Conservation (phyloP, 2,329 filamentous ascomycete species). For the Cryphonectria radicalis region DNA sequence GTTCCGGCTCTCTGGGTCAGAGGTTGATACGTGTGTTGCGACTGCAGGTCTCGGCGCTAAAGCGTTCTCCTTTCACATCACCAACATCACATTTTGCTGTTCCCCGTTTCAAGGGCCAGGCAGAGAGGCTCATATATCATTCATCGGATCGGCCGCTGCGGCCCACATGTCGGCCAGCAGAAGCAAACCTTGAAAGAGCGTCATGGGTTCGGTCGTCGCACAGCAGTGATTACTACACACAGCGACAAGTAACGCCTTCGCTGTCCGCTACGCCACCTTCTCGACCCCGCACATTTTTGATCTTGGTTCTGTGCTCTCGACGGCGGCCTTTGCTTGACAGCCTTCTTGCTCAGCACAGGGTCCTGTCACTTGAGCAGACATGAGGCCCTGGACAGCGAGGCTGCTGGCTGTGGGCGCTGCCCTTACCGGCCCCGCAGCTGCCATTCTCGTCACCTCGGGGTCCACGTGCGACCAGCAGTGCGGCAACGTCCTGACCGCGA, state of each 20-base stretch:
- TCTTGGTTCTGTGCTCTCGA: not conserved
- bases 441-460: conserved; percentile 48
- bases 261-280: conserved; percentile 5
- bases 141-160: conserved; percentile 14
- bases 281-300: conserved; percentile 23
- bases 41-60: conserved; percentile 24
- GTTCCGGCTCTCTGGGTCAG: conserved; percentile 4
- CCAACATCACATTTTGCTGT: conserved; percentile 9
- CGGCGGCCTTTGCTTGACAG: not conserved
- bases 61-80: conserved; percentile 17
- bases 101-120: not conserved
- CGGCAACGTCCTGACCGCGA: conserved; percentile 56
- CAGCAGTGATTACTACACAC: conserved; percentile 18
- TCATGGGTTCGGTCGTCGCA: conserved; percentile 23
- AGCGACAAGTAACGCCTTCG: conserved; percentile 17
- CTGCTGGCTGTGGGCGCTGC: conserved; percentile 26
- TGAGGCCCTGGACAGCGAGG: conserved; percentile 27
- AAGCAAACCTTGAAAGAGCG: not conserved
- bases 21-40: not conserved
- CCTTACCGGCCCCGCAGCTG: conserved; percentile 33
- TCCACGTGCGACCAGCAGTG: conserved; percentile 57
- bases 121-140: conserved; percentile 21
- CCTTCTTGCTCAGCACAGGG: conserved; percentile 4
- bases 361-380: conserved; percentile 7
- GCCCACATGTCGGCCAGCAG: conserved; percentile 6